phyloP scores from a whole-genome alignment of 139 green algal species.

The Chlamydomonas asymmetrica region DNA sequence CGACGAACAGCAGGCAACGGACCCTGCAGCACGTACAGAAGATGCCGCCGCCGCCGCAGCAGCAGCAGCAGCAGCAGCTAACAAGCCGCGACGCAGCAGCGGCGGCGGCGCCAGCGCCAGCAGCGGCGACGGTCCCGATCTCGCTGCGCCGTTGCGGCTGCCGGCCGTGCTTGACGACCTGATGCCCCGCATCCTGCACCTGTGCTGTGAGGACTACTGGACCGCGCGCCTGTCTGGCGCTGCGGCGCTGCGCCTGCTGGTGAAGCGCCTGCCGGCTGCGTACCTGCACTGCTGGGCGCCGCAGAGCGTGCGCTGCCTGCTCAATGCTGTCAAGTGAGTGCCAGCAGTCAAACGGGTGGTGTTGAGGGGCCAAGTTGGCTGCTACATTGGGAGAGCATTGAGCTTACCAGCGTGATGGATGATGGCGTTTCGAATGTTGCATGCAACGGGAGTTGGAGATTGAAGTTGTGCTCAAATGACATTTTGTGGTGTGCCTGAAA shows the following conservation, averaged over 20 bases:
- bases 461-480: no score
- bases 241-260: slow-evolving; percentile 62
- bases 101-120: slow-evolving; percentile 3
- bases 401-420: no score
- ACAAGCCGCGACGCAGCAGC: not conserved
- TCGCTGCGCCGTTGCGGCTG: slow-evolving; percentile 44
- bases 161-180: slow-evolving; percentile 79
- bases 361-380: no score
- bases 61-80: not conserved
- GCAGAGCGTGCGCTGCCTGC: slow-evolving; percentile 57
- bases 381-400: no score
- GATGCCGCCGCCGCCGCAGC: not conserved
- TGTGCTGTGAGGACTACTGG: slow-evolving; percentile 88
- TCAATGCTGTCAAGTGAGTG: slow-evolving; percentile 84
- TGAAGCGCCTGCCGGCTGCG: slow-evolving; percentile 46
- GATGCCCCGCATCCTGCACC: slow-evolving; percentile 79
- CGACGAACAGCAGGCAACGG: no score
- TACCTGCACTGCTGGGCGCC: slow-evolving; percentile 49
- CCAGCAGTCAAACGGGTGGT: no score
- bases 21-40: no score
- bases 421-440: no score
- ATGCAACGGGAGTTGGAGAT: no score
- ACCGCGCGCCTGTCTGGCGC: slow-evolving; percentile 76
- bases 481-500: no score
- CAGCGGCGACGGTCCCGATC: not conserved